Evolutionary conservation across 208 protist species (phyloP).

Genomic region (Trypanosoma platydactyli): DNA sequence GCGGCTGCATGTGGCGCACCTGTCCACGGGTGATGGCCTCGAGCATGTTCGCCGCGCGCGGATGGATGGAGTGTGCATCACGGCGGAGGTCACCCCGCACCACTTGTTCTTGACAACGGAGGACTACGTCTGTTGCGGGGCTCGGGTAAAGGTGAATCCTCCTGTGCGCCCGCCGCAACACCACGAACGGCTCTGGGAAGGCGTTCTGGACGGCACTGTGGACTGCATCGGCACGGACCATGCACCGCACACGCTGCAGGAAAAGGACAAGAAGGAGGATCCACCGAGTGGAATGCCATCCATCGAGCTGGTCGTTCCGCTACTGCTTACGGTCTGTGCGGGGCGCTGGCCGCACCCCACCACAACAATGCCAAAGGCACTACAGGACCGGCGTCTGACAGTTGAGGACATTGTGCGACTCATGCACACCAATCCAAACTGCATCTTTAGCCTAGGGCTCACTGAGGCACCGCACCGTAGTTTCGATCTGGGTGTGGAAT

Average conservation of each 20-base stretch:
- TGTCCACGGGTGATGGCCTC: slow-evolving; percentile 85
- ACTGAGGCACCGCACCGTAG: slow-evolving; percentile 27
- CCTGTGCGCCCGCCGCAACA: slow-evolving; percentile 75
- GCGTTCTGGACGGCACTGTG: slow-evolving; percentile 83
- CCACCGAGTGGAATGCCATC: slow-evolving; percentile 92
- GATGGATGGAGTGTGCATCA: slow-evolving; percentile 63
- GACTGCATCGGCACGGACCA: slow-evolving; percentile 95
- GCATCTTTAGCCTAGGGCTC: slow-evolving; percentile 63
- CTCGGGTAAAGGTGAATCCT: slow-evolving; percentile 87
- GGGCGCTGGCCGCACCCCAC: slow-evolving; percentile 76
- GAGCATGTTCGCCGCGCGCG: slow-evolving; percentile 74
- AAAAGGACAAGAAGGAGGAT: slow-evolving; percentile 72
- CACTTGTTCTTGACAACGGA: slow-evolving; percentile 87
- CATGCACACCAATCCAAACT: slow-evolving; percentile 76
- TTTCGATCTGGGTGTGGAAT: slow-evolving; percentile 53
- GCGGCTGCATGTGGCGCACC: slow-evolving; percentile 89
- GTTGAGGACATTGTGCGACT: slow-evolving; percentile 64
- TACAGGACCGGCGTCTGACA: slow-evolving; percentile 30
- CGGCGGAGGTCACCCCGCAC: slow-evolving; percentile 90
- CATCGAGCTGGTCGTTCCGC: slow-evolving; percentile 90
- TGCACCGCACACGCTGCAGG: slow-evolving; percentile 89
- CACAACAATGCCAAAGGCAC: slow-evolving; percentile 45
- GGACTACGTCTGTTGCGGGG: slow-evolving; percentile 71
- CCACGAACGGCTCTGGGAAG: slow-evolving; percentile 87
- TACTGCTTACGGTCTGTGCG: slow-evolving; percentile 79